A percentile compares a stretch with the other conserved stretches of the same genome.
Conservation (phyloP, 441 rosid species). For the Brassica balearica region DNA sequence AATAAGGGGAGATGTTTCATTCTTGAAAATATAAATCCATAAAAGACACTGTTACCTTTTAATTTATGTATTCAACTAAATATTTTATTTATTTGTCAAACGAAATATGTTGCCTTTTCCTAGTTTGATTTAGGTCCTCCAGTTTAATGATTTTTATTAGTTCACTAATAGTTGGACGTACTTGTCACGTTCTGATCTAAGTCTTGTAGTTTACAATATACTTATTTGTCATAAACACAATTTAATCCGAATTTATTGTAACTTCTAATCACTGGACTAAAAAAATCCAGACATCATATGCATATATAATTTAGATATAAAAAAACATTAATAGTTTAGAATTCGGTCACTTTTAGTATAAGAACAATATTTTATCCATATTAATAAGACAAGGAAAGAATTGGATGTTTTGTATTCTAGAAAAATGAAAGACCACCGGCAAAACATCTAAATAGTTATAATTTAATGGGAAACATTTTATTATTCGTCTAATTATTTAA, state of each 20-base stretch:
- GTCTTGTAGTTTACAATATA: conserved; percentile 5
- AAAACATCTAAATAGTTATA: background rate
- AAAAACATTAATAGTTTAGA: background rate
- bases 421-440: background rate
- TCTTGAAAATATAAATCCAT: conserved; percentile 21
- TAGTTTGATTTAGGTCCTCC: background rate
- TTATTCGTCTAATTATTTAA: background rate
- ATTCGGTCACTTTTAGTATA: conserved; percentile 27
- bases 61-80: background rate
- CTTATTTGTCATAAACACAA: conserved; percentile 9
- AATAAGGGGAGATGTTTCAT: conserved; percentile 39
- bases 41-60: conserved; percentile 6
- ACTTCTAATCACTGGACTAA: background rate
- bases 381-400: conserved; percentile 20
- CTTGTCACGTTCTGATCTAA: background rate
- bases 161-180: background rate
- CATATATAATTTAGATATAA: background rate
- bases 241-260: background rate
- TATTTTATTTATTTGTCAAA: background rate
- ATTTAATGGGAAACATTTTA: background rate
- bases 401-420: background rate
- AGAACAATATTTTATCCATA: conserved; percentile 21
- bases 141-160: background rate
- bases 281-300: conserved; percentile 1
- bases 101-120: background rate